A percentile compares a stretch with the other conserved stretches of the same genome.
phyloP scores from a whole-genome alignment of 257 asterid species.

The Przewalskia tangutica region DNA sequence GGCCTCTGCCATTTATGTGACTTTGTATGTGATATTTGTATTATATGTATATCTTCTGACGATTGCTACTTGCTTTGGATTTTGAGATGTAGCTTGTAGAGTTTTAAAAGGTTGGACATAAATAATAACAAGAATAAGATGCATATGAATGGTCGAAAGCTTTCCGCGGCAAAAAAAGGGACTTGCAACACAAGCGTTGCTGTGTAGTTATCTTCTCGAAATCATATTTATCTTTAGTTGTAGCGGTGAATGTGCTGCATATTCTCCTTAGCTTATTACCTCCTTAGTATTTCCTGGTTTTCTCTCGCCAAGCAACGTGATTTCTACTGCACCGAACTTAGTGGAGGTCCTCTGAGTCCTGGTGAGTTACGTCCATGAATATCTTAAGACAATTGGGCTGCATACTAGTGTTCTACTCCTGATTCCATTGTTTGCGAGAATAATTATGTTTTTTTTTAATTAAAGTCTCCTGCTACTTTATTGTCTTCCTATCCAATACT shows the following conservation, averaged over 20 bases:
- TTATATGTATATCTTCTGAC: neutral
- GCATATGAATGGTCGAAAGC: neutral
- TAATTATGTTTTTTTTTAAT: neutral
- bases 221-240: neutral
- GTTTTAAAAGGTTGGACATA: neutral
- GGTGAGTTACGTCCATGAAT: neutral
- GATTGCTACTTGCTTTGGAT: neutral
- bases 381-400: neutral
- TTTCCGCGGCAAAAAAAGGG: neutral
- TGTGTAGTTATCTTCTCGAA: neutral
- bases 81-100: neutral
- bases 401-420: neutral
- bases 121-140: neutral
- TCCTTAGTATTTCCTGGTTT: neutral
- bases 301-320: neutral
- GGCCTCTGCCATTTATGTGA: conserved; percentile 2
- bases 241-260: neutral
- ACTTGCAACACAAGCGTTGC: neutral
- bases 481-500: neutral
- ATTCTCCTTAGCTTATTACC: neutral
- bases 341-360: neutral
- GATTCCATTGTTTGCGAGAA: neutral
- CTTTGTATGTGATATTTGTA: conserved; percentile 11
- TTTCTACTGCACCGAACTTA: neutral
- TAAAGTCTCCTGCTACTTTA: neutral